A percentile compares a stretch with the other conserved stretches of the same genome.
These are phyloP conservation scores for Tilletia caries DNA, from an alignment of 1,284 basidiomycete species.

Conservation along the genomic window DNA sequence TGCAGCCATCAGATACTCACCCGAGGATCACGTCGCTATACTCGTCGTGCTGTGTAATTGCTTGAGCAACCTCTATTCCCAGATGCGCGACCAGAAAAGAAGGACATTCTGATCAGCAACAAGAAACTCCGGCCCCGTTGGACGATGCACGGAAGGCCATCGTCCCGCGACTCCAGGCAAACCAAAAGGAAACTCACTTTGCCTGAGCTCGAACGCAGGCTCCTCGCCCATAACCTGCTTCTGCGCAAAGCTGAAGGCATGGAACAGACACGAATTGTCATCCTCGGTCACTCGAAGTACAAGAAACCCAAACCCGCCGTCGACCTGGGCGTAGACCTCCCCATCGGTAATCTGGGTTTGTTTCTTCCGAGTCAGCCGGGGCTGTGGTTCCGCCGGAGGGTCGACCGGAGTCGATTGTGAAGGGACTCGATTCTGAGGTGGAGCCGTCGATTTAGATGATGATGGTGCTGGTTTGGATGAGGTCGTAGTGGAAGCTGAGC, in stretches of 20 bases:
- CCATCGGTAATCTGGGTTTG: background rate
- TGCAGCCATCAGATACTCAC: too few relatives aligned
- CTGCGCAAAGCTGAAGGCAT: slow-evolving; percentile 9
- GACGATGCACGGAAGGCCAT: too few relatives aligned
- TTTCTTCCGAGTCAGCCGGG: background rate
- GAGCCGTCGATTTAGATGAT: background rate
- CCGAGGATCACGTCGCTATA: slow-evolving; percentile 11
- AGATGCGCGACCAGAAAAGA: too few relatives aligned
- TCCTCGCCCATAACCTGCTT: slow-evolving; percentile 11
- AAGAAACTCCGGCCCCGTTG: too few relatives aligned
- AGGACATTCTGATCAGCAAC: too few relatives aligned
- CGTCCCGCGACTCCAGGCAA: too few relatives aligned
- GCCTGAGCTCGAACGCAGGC: background rate
- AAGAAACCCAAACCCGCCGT: slow-evolving; percentile 1
- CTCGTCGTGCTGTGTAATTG: slow-evolving; percentile 4
- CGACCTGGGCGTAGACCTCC: slow-evolving; percentile 5
- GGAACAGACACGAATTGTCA: slow-evolving; percentile 9
- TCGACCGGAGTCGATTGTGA: background rate
- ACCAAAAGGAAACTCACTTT: background rate
- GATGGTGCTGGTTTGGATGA: background rate
- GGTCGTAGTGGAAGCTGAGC: background rate
- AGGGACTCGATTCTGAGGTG: background rate
- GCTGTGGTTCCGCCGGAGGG: background rate
- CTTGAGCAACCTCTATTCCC: background rate
- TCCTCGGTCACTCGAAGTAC: slow-evolving; percentile 11